Base-by-base conservation (phyloP, 202 grass and related monocot genomes). In the Digitaria exilis region DNA sequence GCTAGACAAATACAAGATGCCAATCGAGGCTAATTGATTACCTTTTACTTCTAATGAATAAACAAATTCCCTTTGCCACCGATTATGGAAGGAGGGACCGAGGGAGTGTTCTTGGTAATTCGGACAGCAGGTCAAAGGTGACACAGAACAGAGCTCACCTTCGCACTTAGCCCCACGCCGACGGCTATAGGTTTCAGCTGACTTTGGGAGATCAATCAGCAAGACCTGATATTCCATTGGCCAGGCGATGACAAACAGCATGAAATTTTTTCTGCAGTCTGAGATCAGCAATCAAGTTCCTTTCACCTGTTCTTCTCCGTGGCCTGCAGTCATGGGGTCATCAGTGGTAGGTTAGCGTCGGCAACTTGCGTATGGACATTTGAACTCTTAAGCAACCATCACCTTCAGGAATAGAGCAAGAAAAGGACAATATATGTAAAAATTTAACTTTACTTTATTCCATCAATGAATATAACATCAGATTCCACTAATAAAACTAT, bases 321-420 rank as follows among this genome's bases (percentile, higher is more conserved):
- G 55, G 28, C 44, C 80, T 90, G 79, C 55, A 82, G 71, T 55
- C 83, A 81, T 77, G 80, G 69, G 69, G 73, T 72, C 88, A 81
- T 80, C 80, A 56, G 68, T 61, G 79, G 86, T 84, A 34, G 67
- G 91, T 82, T 86, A 90, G 82, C 19, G 41, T 90, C 52, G 76
- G 72, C 86, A 83, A 78, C 42, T 89, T 73, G 79, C 74, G 55
- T 56, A 31, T 65, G 69, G 90, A 84, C 83, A 78, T 77, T 65
- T 65, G 80, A 79, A 86, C 69, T 82, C 78, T 71, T 81, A 87
- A 92, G 76, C 82, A 92, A 90, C 76, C 71, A 77, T 95, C 90
- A 59, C 32, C 80, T 49, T 89, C 93, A 87, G 55, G 78, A 63
- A 86, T 59, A 88, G 73, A 71, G 72, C 42, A 72, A 88, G 71